Conservation (phyloP, 768 basidiomycete genomes). For the Calocera cornea region DNA sequence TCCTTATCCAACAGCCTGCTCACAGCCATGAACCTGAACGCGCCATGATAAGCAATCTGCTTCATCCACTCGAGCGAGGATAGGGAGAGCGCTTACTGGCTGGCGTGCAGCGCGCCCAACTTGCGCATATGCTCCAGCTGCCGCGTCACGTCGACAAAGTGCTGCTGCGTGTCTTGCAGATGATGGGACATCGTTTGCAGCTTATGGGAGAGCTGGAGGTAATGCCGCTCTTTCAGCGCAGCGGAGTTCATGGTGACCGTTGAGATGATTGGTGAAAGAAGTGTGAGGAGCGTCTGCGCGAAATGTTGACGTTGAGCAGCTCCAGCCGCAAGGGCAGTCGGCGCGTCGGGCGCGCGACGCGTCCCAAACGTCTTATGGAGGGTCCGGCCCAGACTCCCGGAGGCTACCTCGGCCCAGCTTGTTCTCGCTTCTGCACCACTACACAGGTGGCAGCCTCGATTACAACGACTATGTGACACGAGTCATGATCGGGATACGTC, state of each 20-base stretch:
- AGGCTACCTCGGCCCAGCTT: no score
- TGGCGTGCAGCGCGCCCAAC: conserved; percentile 10
- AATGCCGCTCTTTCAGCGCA: conserved; percentile 10
- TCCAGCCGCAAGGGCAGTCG: no score
- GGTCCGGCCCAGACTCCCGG: no score
- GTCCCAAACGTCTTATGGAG: no score
- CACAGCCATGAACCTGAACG: not conserved
- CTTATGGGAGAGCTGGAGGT: conserved; percentile 10
- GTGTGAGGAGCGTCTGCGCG: no score
- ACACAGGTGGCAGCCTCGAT: no score
- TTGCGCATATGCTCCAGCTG: conserved; percentile 10
- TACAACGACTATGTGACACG: no score
- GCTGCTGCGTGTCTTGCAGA: conserved; percentile 6
- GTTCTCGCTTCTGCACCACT: no score
- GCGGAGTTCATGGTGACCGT: not conserved
- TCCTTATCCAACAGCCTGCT: not conserved
- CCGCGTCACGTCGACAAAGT: conserved; percentile 8
- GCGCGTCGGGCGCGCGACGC: no score
- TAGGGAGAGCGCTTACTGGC: conserved; percentile 5
- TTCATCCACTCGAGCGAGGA: not conserved
- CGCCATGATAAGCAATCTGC: not conserved
- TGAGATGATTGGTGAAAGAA: not conserved
- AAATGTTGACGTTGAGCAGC: no score
- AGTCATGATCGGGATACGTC: no score
- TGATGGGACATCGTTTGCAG: conserved; percentile 10